A percentile compares a stretch with the other conserved stretches of the same genome.
phyloP scores from a whole-genome alignment of 164 flowering plant genomes.

The Macadamia integrifolia region DNA sequence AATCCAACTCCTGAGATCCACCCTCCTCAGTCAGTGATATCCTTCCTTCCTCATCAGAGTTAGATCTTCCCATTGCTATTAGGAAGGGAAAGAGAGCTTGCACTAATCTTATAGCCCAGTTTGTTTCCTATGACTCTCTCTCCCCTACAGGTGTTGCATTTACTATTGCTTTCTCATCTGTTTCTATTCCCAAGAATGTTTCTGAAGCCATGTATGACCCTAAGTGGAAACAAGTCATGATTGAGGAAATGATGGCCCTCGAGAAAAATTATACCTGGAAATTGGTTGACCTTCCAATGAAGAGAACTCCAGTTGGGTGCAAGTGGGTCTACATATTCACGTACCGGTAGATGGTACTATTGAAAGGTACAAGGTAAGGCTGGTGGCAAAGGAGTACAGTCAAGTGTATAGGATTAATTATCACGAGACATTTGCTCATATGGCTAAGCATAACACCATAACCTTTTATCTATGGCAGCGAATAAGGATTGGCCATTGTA shows the following conservation, averaged over 20 bases:
- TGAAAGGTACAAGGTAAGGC: background rate
- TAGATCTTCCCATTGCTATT: no score
- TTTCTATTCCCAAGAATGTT: slow-evolving; percentile 8
- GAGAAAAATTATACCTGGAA: slow-evolving; percentile 9
- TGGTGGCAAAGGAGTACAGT: no score
- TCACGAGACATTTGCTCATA: no score
- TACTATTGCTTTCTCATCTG: slow-evolving; percentile 6
- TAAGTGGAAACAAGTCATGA: slow-evolving; percentile 3
- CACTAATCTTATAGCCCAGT: slow-evolving; percentile 4
- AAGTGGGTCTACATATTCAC: slow-evolving; percentile 6
- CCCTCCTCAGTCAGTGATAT: no score
- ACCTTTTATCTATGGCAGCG: no score
- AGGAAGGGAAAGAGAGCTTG: background rate
- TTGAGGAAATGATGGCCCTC: slow-evolving; percentile 7
- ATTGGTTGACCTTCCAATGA: slow-evolving; percentile 5
- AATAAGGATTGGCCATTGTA: no score
- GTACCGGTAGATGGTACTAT: slow-evolving; percentile 2
- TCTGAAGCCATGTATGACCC: background rate
- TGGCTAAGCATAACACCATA: no score
- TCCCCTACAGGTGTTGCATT: background rate
- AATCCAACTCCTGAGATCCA: no score
- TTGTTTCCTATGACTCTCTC: slow-evolving; percentile 9
- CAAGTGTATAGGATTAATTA: no score
- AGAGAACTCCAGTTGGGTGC: slow-evolving; percentile 5
- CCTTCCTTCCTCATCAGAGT: no score